A percentile compares a stretch with the other conserved stretches of the same genome.
Conservation (phyloP, 148 eudicot genomes). For the Amaranthus palmeri region DNA sequence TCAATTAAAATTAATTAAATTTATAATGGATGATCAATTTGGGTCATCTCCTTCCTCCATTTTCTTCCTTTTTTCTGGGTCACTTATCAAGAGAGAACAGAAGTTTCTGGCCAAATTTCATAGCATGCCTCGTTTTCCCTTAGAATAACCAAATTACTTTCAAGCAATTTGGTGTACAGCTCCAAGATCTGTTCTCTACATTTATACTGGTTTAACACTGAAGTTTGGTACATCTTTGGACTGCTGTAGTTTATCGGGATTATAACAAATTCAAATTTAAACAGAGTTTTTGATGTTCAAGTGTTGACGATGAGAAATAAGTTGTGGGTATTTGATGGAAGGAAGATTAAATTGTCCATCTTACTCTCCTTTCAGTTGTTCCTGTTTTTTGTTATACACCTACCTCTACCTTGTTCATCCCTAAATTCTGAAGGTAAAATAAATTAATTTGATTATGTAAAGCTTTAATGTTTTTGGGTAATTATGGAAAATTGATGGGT, state of each 20-base stretch:
- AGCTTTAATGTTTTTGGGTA: background rate
- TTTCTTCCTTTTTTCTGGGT: no score
- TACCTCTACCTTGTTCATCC: conserved; percentile 18
- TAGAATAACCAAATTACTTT: background rate
- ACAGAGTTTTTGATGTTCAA: background rate
- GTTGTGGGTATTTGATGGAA: background rate
- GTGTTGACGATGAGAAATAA: conserved; percentile 7
- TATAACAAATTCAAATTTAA: background rate
- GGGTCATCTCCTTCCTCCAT: no score
- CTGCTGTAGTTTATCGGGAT: background rate
- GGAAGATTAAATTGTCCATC: background rate
- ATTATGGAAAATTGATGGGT: background rate
- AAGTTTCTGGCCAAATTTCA: background rate
- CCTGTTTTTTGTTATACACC: background rate
- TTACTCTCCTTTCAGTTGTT: background rate
- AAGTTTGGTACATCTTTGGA: background rate
- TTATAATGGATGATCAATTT: no score
- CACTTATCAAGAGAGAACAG: background rate
- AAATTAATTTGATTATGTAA: background rate
- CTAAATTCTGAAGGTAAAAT: conserved; percentile 29
- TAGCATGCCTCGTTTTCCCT: background rate
- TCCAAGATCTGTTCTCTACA: conserved; percentile 1
- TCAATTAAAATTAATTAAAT: no score
- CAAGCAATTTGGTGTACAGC: background rate
- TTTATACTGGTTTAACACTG: background rate